Evolutionary conservation across 139 green algal genomes (phyloP).

Genomic region (Tetratostichococcus sp.): DNA sequence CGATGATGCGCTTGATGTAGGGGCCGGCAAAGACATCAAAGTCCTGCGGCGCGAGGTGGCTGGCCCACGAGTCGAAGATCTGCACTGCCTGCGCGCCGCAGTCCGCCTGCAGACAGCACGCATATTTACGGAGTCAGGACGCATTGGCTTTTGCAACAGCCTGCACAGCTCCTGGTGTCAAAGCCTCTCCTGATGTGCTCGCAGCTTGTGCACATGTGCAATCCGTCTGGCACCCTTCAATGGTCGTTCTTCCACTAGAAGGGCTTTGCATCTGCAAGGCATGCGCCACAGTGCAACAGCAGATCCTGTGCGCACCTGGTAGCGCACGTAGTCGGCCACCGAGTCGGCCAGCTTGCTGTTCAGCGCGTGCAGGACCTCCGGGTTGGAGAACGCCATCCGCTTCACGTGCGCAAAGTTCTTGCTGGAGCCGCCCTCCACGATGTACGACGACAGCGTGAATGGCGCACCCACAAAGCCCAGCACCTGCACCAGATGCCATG

Average conservation of each 20-base stretch:
- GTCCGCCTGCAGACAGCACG: slow-evolving; percentile 55
- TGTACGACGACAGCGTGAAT: slow-evolving; percentile 93
- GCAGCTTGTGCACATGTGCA: not conserved
- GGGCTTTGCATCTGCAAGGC: too few species aligned
- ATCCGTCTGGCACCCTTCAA: too few species aligned
- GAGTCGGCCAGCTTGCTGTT: slow-evolving; percentile 81
- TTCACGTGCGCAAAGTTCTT: slow-evolving; percentile 91
- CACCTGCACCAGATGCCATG: too few species aligned
- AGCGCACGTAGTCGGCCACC: slow-evolving; percentile 85
- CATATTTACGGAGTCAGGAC: too few species aligned
- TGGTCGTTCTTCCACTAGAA: too few species aligned
- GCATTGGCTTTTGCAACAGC: too few species aligned
- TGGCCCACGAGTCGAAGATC: slow-evolving; percentile 95
- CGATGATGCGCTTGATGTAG: slow-evolving; percentile 79
- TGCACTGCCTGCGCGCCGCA: slow-evolving; percentile 82
- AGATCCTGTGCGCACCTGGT: slow-evolving; percentile 70
- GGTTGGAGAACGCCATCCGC: slow-evolving; percentile 72
- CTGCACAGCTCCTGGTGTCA: too few species aligned
- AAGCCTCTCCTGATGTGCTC: too few species aligned
- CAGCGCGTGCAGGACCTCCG: slow-evolving; percentile 60
- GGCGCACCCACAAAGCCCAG: slow-evolving; percentile 91
- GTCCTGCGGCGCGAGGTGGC: slow-evolving; percentile 78
- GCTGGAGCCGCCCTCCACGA: slow-evolving; percentile 69
- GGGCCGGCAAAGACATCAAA: slow-evolving; percentile 87
- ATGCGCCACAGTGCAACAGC: too few species aligned